Evolutionary conservation across 306 rosid genomes (phyloP), one percentile per base, ranked within the genome.

Genomic region (Cicer judaicum): DNA sequence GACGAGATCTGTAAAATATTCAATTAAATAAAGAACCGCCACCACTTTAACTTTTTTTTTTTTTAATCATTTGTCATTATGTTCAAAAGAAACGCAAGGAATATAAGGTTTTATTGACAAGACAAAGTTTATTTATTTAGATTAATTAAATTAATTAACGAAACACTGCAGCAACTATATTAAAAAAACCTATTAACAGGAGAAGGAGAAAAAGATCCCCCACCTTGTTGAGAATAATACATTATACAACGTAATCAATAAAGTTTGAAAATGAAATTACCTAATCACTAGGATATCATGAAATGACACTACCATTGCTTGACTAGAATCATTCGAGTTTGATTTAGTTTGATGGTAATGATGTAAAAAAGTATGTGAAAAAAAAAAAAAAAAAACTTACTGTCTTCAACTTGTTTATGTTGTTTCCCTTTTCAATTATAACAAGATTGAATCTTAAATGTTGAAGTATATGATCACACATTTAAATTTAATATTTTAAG

Each of bases 1-100:
- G 96, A 92, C 12, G 96, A 92, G 77, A 92, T 87, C 96, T 92
- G 93, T 49, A 21, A 29, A 69, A 40, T 19, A 76, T 57, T 8
- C 42, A 24, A 78, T 43, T 64, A 5, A 19, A 64, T 38, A 5
- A 8, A 12, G 10, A 39, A 73, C 6, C 19, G 6, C 42, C 41
- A 29, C 42, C 48, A 56, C 53, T 49, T 24, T 21, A 21, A 9
- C 62, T 13, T 21, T 19, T 21, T 46, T 55, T 44, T 34, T 43
- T 21, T 21, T 21, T 21, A 8, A 8, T 42, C 1, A 14, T 15
- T 39, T 40, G 10, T 38, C 2, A 11, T 24, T 80, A 48, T 18
- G 39, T 16, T 38, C 42, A 16, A 55, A 21, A 74, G 7, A 14
- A 48, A 65, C 7, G 24, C 2, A 49, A 36, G 70, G 4, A 19